Evolutionary conservation across 2,329 filamentous ascomycete species (phyloP), one percentile per base, ranked within the genome.

Genomic region (Lachnellula subtilissima): DNA sequence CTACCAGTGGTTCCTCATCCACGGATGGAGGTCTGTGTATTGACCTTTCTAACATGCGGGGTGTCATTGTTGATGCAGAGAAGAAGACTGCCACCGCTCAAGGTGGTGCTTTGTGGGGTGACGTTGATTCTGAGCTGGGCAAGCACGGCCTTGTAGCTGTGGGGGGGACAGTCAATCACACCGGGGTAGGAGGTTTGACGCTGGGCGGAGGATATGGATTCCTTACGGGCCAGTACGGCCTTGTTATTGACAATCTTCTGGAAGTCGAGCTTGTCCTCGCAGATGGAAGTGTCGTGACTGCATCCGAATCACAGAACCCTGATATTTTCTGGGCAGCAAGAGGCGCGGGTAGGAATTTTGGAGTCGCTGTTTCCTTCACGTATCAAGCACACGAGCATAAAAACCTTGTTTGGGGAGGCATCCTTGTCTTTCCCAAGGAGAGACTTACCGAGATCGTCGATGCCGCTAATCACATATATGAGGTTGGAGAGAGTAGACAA

Each of bases 201-300:
- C 53, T 66, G 12, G 62, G 63, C 14, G 61, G 64, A 2, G 61
- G 64, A 5, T 83, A 81, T 62, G 82, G 84, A 1, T 77, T 78
- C 68, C 70, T 86, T 15, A 78, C 74, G 25, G 78, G 80, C 0
- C 39, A 52, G 7, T 56, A 65, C 17, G 64, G 66, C 4, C 52
- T 65, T 5, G 59, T 58, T 2, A 60, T 65, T 23, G 64, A 65
- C 17, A 63, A 61, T 43, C 35, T 64, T 2, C 46, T 65, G 1
- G 48, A 51, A 11, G 56, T 59, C 2, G 65, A 70, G 46, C 57
- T 70, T 28, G 71, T 72, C 12, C 63, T 71, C 35, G 65, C 68
- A 17, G 61, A 71, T 55, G 71, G 70, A 11, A 62, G 50, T 15
- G 60, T 71, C 39, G 61, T 65, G 7, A 62, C 51, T 3, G 60